A percentile compares a stretch with the other conserved stretches of the same genome.
Evolutionary conservation across 2,329 filamentous ascomycete species (phyloP).

Genomic region (Dryadomyces quercus-mongolicae): DNA sequence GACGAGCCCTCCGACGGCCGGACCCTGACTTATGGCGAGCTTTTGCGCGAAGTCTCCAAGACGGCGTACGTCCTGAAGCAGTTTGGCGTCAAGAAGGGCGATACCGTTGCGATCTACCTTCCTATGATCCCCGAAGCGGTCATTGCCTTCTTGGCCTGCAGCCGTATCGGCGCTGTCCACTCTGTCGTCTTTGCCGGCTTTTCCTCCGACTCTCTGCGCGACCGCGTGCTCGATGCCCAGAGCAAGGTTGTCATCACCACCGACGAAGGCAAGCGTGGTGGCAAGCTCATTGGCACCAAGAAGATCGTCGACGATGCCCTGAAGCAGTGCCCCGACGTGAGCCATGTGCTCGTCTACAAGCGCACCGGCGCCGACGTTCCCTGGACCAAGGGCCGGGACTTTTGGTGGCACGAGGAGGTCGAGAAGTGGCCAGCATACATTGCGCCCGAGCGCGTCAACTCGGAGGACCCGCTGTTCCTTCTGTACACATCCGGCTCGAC

Average conservation of each 20-base stretch:
- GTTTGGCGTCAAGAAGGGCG: constrained; percentile 93
- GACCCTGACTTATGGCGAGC: constrained; percentile 83
- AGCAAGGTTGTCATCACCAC: constrained; percentile 93
- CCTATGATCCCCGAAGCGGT: constrained; percentile 98
- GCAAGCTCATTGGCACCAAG: constrained; percentile 95
- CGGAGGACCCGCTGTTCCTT: constrained; percentile 93
- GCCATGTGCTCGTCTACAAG: constrained; percentile 81
- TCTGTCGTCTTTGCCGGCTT: constrained; percentile 97
- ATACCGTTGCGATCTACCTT: constrained; percentile 92
- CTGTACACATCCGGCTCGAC: constrained; percentile 97
- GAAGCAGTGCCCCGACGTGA: constrained; percentile 86
- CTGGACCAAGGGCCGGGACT: constrained; percentile 78
- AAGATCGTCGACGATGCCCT: constrained; percentile 97
- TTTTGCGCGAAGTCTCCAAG: constrained; percentile 81
- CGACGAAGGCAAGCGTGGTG: constrained; percentile 95
- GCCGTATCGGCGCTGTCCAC: constrained; percentile 89
- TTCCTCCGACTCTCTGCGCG: constrained; percentile 88
- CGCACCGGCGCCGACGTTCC: constrained; percentile 88
- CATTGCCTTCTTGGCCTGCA: constrained; percentile 80
- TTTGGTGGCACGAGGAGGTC: constrained; percentile 98
- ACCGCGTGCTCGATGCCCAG: constrained; percentile 83
- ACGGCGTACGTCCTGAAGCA: constrained; percentile 81
- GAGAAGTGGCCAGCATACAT: constrained; percentile 94
- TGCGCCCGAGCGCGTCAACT: constrained; percentile 75
- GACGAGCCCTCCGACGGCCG: constrained; percentile 83